A percentile compares a stretch with the other conserved stretches of the same genome.
Conservation (phyloP, 306 rosid genomes). For the Rosa persica region DNA sequence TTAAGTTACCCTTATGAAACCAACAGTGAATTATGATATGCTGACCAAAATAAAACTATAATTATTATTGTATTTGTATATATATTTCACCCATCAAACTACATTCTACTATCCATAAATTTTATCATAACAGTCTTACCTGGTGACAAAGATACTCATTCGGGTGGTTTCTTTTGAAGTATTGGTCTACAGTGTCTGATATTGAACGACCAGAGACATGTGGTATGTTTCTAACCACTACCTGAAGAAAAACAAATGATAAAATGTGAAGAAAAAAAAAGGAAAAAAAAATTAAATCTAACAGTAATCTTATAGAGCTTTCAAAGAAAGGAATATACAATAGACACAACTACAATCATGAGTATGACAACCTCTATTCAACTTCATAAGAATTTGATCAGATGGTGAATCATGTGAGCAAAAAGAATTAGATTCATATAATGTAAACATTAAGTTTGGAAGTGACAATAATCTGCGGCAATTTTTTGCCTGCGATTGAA, state of each 20-base stretch:
- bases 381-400: neutral
- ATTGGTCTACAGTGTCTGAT: constrained; percentile 65
- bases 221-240: constrained; percentile 78
- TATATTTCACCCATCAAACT: neutral
- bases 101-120: neutral
- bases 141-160: constrained; percentile 88
- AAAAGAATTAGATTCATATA: neutral
- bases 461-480: neutral
- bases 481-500: neutral
- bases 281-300: neutral
- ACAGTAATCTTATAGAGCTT: neutral
- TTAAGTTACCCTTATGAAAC: constrained; percentile 22
- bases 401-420: constrained; percentile 3
- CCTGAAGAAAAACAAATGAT: constrained; percentile 49
- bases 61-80: neutral
- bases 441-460: neutral
- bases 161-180: constrained; percentile 82
- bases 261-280: neutral
- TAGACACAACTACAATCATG: neutral
- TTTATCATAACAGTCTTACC: constrained; percentile 42
- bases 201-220: constrained; percentile 56
- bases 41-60: constrained; percentile 1
- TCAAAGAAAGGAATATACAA: neutral
- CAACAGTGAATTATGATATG: neutral
- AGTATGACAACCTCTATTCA: neutral